Evolutionary conservation across 2,329 filamentous ascomycete species (phyloP).

Genomic region (Fusarium dimerum): DNA sequence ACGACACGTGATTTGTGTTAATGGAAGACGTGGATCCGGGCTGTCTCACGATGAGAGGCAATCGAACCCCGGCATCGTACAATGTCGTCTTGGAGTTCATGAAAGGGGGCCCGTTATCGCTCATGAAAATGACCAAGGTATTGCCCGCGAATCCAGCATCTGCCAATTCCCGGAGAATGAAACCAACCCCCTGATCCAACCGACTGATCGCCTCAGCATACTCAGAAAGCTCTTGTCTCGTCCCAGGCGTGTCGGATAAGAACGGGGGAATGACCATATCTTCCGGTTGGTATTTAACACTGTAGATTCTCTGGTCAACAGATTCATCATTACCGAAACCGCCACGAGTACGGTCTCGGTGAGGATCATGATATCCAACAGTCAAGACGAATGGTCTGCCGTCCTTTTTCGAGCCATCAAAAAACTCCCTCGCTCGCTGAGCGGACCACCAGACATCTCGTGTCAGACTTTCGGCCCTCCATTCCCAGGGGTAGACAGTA

Average conservation of each 20-base stretch:
- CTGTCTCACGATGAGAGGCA: constrained; percentile 43
- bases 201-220: constrained; percentile 45
- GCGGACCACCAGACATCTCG: constrained; percentile 1
- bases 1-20: constrained; percentile 48
- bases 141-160: constrained; percentile 32
- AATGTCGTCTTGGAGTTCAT: constrained; percentile 53
- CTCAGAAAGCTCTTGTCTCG: constrained; percentile 43
- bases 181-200: constrained; percentile 43
- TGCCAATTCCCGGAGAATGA: constrained; percentile 39
- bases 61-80: constrained; percentile 47
- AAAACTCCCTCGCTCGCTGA: neutral
- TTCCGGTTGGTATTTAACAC: constrained; percentile 17
- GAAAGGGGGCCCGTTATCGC: constrained; percentile 51
- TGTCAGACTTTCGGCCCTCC: neutral
- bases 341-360: constrained; percentile 42
- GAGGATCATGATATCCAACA: constrained; percentile 48
- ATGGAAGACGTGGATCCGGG: constrained; percentile 31
- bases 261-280: constrained; percentile 44
- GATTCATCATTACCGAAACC: constrained; percentile 44
- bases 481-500: constrained; percentile 2
- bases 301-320: constrained; percentile 4
- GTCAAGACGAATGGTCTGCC: constrained; percentile 44
- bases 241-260: constrained; percentile 41
- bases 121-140: constrained; percentile 48
- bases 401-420: neutral